These are phyloP conservation scores for Drechslera avenae DNA, from an alignment of 2,329 filamentous ascomycete species.

Conservation along the genomic window DNA sequence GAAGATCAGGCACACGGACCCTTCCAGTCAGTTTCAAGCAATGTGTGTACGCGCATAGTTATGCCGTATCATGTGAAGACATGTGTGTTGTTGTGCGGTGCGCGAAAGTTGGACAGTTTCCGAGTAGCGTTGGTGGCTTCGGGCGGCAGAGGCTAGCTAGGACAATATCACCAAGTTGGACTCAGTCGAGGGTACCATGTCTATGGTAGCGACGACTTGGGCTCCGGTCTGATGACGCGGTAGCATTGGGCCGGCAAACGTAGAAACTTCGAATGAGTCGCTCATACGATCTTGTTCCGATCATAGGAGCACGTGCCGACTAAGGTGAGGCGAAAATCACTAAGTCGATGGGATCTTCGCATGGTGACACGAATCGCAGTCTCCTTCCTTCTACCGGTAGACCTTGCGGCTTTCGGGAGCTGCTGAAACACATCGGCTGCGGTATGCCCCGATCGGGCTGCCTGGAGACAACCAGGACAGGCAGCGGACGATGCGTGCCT, in stretches of 20 bases:
- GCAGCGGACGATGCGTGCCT: background rate
- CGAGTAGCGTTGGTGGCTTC: background rate
- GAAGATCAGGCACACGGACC: too few relatives aligned
- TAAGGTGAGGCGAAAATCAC: constrained; percentile 5
- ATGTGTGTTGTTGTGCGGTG: too few relatives aligned
- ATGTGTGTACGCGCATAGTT: too few relatives aligned
- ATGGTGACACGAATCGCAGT: constrained; percentile 13
- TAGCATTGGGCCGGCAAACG: background rate
- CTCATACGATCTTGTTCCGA: constrained; percentile 6
- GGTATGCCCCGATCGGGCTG: constrained; percentile 15
- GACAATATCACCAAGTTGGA: background rate
- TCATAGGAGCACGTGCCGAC: constrained; percentile 15
- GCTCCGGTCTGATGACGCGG: constrained; percentile 3
- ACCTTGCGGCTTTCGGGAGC: constrained; percentile 4
- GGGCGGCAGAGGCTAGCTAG: background rate
- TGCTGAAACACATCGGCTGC: constrained; percentile 21
- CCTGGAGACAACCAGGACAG: constrained; percentile 10
- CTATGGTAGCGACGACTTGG: constrained; percentile 1
- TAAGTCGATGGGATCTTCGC: constrained; percentile 19
- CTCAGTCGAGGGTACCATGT: constrained; percentile 1
- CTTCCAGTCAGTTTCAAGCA: too few relatives aligned
- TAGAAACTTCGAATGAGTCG: constrained; percentile 11
- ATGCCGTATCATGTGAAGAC: too few relatives aligned
- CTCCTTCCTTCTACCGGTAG: constrained; percentile 14
- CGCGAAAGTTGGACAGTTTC: too few relatives aligned